Conservation (phyloP, 192 early-diverging fungal genomes). For the Linnemannia schmuckeri region DNA sequence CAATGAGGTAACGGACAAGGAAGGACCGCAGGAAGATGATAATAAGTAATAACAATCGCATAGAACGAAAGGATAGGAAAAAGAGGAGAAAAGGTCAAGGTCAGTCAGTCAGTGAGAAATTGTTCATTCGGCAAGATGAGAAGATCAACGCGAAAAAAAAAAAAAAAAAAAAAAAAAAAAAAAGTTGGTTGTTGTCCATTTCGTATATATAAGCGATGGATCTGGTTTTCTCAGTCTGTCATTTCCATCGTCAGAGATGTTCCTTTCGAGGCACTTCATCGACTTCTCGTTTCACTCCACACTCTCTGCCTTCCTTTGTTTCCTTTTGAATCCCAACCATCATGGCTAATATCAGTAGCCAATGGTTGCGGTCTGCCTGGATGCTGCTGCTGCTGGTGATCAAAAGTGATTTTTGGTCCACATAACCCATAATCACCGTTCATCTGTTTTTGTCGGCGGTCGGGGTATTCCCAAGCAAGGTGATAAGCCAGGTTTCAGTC, state of each 20-base stretch:
- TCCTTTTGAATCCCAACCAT: neutral
- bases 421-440: no score
- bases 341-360: neutral
- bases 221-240: neutral
- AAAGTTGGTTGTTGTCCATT: neutral
- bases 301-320: neutral
- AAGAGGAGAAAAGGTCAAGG: neutral
- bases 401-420: no score
- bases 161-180: neutral
- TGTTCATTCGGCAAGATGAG: neutral
- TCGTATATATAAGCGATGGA: neutral
- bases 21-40: neutral
- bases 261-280: neutral
- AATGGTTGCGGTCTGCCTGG: neutral
- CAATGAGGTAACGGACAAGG: conserved; percentile 6
- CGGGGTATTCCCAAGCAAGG: neutral
- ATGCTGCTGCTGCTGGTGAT: neutral
- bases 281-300: no score
- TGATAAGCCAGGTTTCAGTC: conserved; percentile 8
- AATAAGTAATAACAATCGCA: neutral
- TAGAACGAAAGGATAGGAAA: neutral
- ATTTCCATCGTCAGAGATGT: neutral
- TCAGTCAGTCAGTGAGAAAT: conserved; percentile 7
- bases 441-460: no score
- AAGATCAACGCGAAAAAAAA: neutral